Evolutionary conservation across 495 filamentous ascomycete genomes (phyloP).

Genomic region (Letharia columbiana): DNA sequence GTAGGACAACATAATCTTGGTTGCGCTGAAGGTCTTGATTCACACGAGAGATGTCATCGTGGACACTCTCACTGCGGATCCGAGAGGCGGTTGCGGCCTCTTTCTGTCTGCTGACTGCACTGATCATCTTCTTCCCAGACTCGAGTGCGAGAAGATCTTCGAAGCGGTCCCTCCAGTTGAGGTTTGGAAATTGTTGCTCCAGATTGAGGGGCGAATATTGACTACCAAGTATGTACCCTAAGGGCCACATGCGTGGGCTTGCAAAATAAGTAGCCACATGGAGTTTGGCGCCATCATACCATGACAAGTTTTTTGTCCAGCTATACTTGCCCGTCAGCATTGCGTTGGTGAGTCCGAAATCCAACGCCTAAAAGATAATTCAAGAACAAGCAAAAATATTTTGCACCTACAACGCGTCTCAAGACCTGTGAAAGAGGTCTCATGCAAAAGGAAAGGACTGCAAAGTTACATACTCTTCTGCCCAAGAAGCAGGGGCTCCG

Average conservation of each 20-base stretch:
- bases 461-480: neutral
- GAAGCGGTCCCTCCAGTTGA: constrained; percentile 2
- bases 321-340: neutral
- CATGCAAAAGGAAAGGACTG: no score
- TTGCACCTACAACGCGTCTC: neutral
- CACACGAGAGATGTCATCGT: neutral
- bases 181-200: neutral
- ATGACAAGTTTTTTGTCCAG: neutral
- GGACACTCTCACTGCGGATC: neutral
- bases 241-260: constrained; percentile 2
- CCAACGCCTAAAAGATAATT: neutral
- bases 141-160: constrained; percentile 1
- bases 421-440: neutral
- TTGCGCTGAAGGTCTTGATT: neutral
- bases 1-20: neutral
- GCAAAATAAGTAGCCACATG: neutral
- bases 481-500: neutral
- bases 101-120: neutral
- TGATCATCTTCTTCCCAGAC: constrained; percentile 1
- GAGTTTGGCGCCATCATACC: neutral
- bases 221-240: neutral
- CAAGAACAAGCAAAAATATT: neutral
- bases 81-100: neutral
- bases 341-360: neutral
- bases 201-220: neutral